phyloP scores from a whole-genome alignment of 2,329 filamentous ascomycete species.

The Pseudogymnoascus sp. region DNA sequence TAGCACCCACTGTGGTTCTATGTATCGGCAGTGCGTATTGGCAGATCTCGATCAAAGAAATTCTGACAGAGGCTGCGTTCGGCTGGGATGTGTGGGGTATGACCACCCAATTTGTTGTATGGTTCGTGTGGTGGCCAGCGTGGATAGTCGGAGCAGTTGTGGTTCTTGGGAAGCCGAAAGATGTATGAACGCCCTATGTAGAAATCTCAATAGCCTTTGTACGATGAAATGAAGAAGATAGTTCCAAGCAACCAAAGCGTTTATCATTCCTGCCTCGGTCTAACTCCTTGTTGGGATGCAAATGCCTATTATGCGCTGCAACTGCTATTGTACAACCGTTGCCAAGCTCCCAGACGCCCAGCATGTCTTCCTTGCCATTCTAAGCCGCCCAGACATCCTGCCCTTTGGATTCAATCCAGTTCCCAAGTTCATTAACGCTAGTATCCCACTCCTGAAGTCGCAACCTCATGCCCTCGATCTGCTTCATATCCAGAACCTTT shows the following conservation, averaged over 20 bases:
- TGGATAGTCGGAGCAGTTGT: slow-evolving; percentile 64
- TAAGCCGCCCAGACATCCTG: slow-evolving; percentile 94
- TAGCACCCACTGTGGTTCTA: slow-evolving; percentile 54
- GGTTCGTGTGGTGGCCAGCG: slow-evolving; percentile 92
- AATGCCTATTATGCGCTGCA: slow-evolving; percentile 8
- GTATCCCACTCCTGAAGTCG: slow-evolving; percentile 90
- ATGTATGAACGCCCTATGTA: not conserved
- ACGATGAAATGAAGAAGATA: not conserved
- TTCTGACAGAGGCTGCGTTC: slow-evolving; percentile 69
- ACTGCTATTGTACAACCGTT: slow-evolving; percentile 12
- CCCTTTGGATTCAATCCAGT: slow-evolving; percentile 91
- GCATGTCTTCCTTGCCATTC: slow-evolving; percentile 20
- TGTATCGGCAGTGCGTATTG: slow-evolving; percentile 42
- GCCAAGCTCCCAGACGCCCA: slow-evolving; percentile 14
- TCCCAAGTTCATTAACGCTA: slow-evolving; percentile 90
- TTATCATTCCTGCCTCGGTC: slow-evolving; percentile 8
- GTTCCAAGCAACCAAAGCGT: slow-evolving; percentile 2
- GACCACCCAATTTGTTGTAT: slow-evolving; percentile 84
- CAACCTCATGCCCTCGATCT: slow-evolving; percentile 87
- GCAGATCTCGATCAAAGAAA: slow-evolving; percentile 43
- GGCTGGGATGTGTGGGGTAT: slow-evolving; percentile 86
- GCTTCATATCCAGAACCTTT: slow-evolving; percentile 91
- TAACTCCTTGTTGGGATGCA: slow-evolving; percentile 8
- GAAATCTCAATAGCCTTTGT: not conserved
- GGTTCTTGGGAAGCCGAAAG: slow-evolving; percentile 37